These are phyloP conservation scores for Fusarium caatingaense DNA, from an alignment of 2,329 filamentous ascomycete genomes.

Conservation along the genomic window DNA sequence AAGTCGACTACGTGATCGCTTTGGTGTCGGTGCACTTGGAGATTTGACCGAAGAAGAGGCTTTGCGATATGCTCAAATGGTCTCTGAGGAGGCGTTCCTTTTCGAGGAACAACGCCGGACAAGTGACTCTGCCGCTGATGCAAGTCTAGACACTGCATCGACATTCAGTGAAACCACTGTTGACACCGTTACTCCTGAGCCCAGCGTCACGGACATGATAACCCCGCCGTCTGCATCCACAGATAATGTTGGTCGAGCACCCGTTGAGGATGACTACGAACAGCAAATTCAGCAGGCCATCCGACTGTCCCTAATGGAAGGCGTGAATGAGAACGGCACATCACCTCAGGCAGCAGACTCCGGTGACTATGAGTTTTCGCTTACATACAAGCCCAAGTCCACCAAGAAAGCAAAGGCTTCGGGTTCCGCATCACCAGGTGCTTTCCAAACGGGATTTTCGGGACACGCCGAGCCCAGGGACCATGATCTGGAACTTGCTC, in stretches of 20 bases:
- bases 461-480: slow-evolving; percentile 51
- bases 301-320: slow-evolving; percentile 69
- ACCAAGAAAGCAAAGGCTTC: slow-evolving; percentile 56
- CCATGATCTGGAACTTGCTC: slow-evolving; percentile 69
- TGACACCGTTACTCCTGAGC: slow-evolving; percentile 66
- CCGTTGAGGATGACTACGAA: slow-evolving; percentile 65
- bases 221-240: slow-evolving; percentile 39
- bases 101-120: slow-evolving; percentile 67
- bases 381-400: slow-evolving; percentile 60
- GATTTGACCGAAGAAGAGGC: slow-evolving; percentile 75
- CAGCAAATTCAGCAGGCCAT: slow-evolving; percentile 72
- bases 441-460: slow-evolving; percentile 48
- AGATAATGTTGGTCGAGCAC: slow-evolving; percentile 15
- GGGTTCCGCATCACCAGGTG: slow-evolving; percentile 49
- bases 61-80: slow-evolving; percentile 72
- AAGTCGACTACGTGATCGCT: slow-evolving; percentile 78
- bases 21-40: slow-evolving; percentile 79
- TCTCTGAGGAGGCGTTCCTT: slow-evolving; percentile 70
- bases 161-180: slow-evolving; percentile 55
- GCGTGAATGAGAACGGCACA: slow-evolving; percentile 59
- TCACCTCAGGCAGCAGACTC: slow-evolving; percentile 60
- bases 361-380: slow-evolving; percentile 63
- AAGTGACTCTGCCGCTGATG: slow-evolving; percentile 64
- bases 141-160: slow-evolving; percentile 57
- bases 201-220: slow-evolving; percentile 59